Percentiles rank a stretch among this genome's conserved stretches.
phyloP scores from a whole-genome alignment of 257 asterid species.

The Prunella vulgaris region DNA sequence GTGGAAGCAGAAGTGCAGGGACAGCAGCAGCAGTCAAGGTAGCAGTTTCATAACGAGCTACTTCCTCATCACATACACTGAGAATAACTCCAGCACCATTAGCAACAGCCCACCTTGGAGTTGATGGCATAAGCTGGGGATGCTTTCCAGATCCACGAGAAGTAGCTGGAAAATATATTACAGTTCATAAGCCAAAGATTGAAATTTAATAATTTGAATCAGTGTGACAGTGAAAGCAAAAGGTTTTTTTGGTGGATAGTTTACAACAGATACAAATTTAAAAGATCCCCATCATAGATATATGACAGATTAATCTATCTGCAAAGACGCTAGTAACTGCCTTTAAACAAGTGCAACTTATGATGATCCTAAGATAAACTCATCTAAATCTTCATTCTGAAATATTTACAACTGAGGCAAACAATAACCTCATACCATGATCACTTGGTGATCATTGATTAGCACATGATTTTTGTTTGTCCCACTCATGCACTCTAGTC shows the following conservation, averaged over 20 bases:
- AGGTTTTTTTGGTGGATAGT: not conserved
- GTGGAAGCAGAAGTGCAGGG: conserved; percentile 98
- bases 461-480: not conserved
- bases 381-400: not conserved
- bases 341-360: not conserved
- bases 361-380: not conserved
- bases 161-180: conserved; percentile 50
- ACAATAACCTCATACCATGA: not conserved
- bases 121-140: conserved; percentile 93
- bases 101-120: conserved; percentile 99
- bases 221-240: conserved; percentile 1
- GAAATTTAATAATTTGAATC: not conserved
- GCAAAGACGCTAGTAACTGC: not conserved
- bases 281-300: not conserved
- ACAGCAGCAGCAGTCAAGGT: conserved; percentile 95
- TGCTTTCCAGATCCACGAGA: conserved; percentile 99
- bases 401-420: not conserved
- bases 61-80: conserved; percentile 99
- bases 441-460: no score
- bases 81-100: conserved; percentile 99
- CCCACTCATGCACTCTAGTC: not conserved
- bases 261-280: conserved; percentile 2
- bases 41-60: conserved; percentile 95
- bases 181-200: not conserved
- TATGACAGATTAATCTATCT: not conserved